Evolutionary conservation across 1,284 basidiomycete genomes (phyloP).

Genomic region (Serendipita sp.): DNA sequence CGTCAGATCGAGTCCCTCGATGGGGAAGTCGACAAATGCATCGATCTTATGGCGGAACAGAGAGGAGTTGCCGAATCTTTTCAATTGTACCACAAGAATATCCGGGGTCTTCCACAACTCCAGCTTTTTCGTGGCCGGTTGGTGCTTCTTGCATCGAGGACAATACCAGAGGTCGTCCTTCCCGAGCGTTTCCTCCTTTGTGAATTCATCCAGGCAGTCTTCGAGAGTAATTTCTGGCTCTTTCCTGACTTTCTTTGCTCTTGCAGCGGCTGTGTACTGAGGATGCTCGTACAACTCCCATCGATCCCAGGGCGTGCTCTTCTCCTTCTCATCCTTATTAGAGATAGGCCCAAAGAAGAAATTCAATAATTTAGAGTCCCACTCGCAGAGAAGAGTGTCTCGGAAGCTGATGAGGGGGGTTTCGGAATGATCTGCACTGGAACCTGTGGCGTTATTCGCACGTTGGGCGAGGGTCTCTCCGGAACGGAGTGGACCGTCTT

Average conservation of each 20-base stretch:
- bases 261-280: conserved; percentile 43
- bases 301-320: conserved; percentile 39
- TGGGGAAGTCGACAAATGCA: conserved; percentile 84
- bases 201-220: conserved; percentile 94
- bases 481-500: background rate
- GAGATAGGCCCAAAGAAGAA: conserved; percentile 59
- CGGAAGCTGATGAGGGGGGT: conserved; percentile 43
- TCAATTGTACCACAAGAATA: conserved; percentile 92
- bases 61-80: conserved; percentile 87
- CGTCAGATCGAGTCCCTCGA: conserved; percentile 75
- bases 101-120: conserved; percentile 97
- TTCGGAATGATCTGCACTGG: background rate
- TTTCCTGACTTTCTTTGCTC: conserved; percentile 41
- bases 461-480: background rate
- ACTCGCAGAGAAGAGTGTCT: conserved; percentile 74
- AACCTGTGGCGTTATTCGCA: background rate
- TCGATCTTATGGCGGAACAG: conserved; percentile 86
- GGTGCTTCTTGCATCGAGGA: conserved; percentile 93
- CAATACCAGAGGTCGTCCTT: conserved; percentile 99
- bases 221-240: conserved; percentile 61
- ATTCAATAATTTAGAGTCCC: conserved; percentile 56
- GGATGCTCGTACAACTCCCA: conserved; percentile 61
- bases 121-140: conserved; percentile 96
- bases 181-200: conserved; percentile 85
- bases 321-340: conserved; percentile 24